A percentile compares a stretch with the other conserved stretches of the same genome.
Evolutionary conservation across 345 rosid species (phyloP).

Genomic region (Gynandropsis gynandra): DNA sequence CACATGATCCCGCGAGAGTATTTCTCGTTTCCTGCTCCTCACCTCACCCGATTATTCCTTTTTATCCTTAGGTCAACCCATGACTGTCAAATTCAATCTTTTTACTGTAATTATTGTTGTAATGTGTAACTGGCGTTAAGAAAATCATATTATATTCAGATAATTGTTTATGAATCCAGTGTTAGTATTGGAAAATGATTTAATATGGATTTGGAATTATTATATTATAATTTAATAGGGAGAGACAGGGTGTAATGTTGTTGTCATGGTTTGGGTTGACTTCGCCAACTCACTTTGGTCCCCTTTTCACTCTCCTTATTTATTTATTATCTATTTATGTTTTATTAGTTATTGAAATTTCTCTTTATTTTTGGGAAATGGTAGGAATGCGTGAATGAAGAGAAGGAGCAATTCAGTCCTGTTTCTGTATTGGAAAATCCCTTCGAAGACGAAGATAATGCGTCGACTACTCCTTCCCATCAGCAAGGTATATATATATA

Average conservation of each 20-base stretch:
- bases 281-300: conserved; percentile 21
- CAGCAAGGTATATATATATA: conserved; percentile 11
- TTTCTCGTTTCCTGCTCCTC: conserved; percentile 12
- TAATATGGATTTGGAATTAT: too few relatives aligned
- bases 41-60: conserved; percentile 1
- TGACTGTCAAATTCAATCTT: neutral
- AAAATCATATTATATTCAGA: too few relatives aligned
- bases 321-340: neutral
- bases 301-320: neutral
- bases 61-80: conserved; percentile 5
- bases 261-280: conserved; percentile 31
- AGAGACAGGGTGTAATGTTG: conserved; percentile 22
- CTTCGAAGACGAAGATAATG: conserved; percentile 46
- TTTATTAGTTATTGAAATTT: neutral
- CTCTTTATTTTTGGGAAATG: neutral
- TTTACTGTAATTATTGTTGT: too few relatives aligned
- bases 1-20: conserved; percentile 28
- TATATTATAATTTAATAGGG: conserved; percentile 4
- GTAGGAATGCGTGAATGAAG: conserved; percentile 52
- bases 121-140: too few relatives aligned
- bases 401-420: conserved; percentile 79
- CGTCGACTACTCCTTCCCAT: conserved; percentile 7
- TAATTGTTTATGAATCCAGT: too few relatives aligned
- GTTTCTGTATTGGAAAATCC: conserved; percentile 75
- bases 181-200: neutral